phyloP scores from a whole-genome alignment of 2,329 filamentous ascomycete species.

The Myotisia sp. region DNA sequence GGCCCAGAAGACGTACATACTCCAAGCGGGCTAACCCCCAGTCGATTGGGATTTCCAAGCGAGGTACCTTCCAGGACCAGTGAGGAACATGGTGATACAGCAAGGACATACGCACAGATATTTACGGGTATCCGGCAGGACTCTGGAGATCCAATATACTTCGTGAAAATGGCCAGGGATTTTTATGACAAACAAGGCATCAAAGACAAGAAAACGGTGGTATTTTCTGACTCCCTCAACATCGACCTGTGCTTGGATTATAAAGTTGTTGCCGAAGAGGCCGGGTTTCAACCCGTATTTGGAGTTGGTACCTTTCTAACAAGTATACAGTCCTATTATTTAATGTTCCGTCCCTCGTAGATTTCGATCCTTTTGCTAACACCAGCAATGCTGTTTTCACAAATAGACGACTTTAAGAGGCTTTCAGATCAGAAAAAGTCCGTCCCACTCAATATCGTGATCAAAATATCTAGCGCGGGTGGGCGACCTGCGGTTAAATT shows the following conservation, averaged over 20 bases:
- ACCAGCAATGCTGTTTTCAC: background rate
- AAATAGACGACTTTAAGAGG: constrained; percentile 63
- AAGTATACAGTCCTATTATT: constrained; percentile 34
- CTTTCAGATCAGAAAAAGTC: constrained; percentile 65
- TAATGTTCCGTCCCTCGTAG: background rate
- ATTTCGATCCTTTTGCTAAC: background rate
- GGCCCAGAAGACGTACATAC: no score
- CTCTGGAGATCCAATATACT: constrained; percentile 70
- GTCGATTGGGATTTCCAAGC: no score
- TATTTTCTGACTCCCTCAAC: constrained; percentile 91
- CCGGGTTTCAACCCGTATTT: constrained; percentile 74
- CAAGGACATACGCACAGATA: constrained; percentile 60
- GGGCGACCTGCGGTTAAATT: constrained; percentile 83
- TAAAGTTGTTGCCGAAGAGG: constrained; percentile 64
- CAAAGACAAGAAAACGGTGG: constrained; percentile 68
- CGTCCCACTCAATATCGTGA: constrained; percentile 87
- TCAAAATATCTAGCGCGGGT: constrained; percentile 78
- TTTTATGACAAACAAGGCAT: constrained; percentile 70
- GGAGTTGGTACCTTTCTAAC: constrained; percentile 93
- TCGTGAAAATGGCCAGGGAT: constrained; percentile 60
- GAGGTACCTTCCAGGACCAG: constrained; percentile 29
- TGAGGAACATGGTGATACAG: constrained; percentile 22
- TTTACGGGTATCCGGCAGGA: constrained; percentile 81
- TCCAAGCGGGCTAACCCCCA: no score
- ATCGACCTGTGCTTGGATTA: constrained; percentile 85